These are phyloP conservation scores for Ogataea pini DNA, from an alignment of 805 yeast species.

Conservation along the genomic window DNA sequence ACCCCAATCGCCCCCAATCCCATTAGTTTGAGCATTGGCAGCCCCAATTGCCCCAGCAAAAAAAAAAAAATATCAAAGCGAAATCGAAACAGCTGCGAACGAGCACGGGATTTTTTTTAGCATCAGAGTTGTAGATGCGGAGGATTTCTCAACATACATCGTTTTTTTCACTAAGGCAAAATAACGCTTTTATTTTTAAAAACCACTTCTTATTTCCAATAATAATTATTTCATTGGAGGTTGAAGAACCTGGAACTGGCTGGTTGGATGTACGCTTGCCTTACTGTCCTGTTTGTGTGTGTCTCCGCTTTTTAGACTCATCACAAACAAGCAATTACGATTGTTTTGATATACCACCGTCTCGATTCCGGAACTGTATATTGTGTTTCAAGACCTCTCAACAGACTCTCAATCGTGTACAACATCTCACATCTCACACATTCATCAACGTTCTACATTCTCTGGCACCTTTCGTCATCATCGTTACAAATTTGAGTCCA, in stretches of 20 bases:
- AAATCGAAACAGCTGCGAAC: conserved; percentile 3
- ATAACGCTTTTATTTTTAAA: neutral
- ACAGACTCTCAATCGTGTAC: neutral
- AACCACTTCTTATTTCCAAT: too few relatives aligned
- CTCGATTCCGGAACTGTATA: neutral
- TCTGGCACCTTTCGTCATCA: neutral
- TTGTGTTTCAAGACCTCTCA: neutral
- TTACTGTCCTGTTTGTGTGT: neutral
- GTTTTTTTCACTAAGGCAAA: conserved; percentile 3
- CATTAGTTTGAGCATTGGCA: neutral
- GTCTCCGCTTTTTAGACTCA: neutral
- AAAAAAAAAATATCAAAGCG: neutral
- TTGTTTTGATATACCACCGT: neutral
- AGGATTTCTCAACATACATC: conserved; percentile 6
- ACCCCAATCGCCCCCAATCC: neutral
- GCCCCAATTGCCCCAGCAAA: conserved; percentile 2
- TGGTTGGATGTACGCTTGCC: conserved; percentile 4
- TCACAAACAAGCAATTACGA: neutral
- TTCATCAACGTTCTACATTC: neutral
- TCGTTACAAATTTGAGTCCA: neutral
- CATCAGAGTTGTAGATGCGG: conserved; percentile 6
- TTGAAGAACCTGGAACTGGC: neutral
- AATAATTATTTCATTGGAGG: neutral
- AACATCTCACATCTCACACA: neutral
- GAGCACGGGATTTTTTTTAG: conserved; percentile 2